Conservation (phyloP, 345 rosid species). For the Lagerstroemia speciosa region DNA sequence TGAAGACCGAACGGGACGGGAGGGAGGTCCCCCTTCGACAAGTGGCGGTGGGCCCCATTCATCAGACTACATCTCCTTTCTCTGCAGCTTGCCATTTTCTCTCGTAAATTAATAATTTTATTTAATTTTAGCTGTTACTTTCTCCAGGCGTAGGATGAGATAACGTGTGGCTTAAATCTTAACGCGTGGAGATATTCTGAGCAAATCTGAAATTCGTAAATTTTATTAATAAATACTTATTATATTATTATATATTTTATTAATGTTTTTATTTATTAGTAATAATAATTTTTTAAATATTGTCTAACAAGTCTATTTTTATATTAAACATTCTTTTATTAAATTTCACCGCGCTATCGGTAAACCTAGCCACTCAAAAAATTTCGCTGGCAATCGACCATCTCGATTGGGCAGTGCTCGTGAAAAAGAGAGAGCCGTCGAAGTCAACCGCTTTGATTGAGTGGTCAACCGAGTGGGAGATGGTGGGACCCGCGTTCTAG, state of each 20-base stretch:
- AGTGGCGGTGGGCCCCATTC: background rate
- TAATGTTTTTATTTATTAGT: no score
- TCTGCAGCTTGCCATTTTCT: background rate
- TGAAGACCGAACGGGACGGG: background rate
- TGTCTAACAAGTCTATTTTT: no score
- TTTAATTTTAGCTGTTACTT: no score
- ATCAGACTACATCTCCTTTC: background rate
- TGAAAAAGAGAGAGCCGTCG: constrained; percentile 13
- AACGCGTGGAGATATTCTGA: no score
- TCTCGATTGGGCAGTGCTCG: constrained; percentile 24
- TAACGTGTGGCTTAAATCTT: background rate
- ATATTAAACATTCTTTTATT: background rate
- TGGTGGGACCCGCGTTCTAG: constrained; percentile 15
- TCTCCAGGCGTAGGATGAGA: no score
- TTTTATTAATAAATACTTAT: no score
- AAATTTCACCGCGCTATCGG: constrained; percentile 33
- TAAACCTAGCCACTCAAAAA: no score
- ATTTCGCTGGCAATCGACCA: constrained; percentile 16
- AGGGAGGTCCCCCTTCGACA: background rate
- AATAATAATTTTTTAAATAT: no score
- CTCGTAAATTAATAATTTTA: no score
- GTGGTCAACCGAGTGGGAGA: background rate
- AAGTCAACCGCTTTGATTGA: constrained; percentile 23
- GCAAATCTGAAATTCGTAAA: no score
- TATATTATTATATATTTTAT: no score